A percentile compares a stretch with the other conserved stretches of the same genome.
These are phyloP conservation scores for Anethum foeniculum DNA, from an alignment of 140 eudicot genomes.

Conservation along the genomic window DNA sequence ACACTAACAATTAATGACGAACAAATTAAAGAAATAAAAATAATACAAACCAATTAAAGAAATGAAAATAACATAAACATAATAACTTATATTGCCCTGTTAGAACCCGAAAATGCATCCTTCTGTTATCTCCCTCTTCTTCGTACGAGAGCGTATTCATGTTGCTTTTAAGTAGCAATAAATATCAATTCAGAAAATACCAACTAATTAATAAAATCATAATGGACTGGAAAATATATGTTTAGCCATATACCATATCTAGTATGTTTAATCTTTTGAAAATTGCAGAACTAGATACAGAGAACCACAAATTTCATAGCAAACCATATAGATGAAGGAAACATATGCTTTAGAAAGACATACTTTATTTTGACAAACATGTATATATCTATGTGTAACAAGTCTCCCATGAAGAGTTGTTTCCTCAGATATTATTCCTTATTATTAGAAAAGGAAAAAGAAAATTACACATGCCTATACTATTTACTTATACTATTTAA, in stretches of 20 bases:
- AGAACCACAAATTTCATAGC: no score
- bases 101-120: conserved; percentile 76
- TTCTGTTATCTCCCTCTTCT: conserved; percentile 71
- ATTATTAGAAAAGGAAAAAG: no score
- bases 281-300: no score
- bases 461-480: no score
- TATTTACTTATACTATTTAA: no score
- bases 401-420: no score
- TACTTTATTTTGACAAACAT: no score
- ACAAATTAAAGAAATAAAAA: neutral
- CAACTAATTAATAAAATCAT: neutral
- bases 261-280: conserved; percentile 22
- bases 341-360: no score
- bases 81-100: conserved; percentile 53
- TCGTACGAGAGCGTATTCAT: conserved; percentile 29
- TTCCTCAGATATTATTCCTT: no score
- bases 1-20: neutral
- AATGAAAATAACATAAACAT: neutral
- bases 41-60: no score
- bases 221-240: neutral
- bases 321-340: no score
- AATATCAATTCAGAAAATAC: neutral
- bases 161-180: neutral
- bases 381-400: no score
- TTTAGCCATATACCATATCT: conserved; percentile 82